phyloP scores from a whole-genome alignment of 352 stramenopile genomes.

The Globisporangium paddicum region DNA sequence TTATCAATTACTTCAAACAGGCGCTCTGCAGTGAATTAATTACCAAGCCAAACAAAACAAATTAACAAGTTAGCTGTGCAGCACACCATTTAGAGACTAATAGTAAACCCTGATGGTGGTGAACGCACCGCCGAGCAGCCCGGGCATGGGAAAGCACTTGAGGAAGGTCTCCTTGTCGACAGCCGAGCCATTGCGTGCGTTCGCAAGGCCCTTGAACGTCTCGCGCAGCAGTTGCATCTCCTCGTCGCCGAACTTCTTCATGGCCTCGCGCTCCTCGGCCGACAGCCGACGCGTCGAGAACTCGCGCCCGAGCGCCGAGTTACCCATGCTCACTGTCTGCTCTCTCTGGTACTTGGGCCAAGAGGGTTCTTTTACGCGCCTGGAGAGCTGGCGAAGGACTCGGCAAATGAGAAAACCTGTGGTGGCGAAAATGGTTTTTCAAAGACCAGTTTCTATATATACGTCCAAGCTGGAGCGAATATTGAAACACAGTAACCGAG shows the following conservation, averaged over 20 bases:
- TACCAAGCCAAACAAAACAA: not conserved
- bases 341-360: not conserved
- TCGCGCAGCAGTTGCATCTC: slow-evolving; percentile 75
- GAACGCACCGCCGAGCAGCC: slow-evolving; percentile 77
- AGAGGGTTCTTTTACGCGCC: not conserved
- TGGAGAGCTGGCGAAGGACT: not conserved
- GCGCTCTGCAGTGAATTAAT: slow-evolving; percentile 39
- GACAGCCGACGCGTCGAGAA: slow-evolving; percentile 46
- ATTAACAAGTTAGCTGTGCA: too few relatives aligned
- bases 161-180: slow-evolving; percentile 94
- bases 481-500: not conserved
- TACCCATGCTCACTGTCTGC: slow-evolving; percentile 36
- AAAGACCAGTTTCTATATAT: not conserved
- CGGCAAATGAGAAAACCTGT: not conserved
- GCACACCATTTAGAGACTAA: too few relatives aligned
- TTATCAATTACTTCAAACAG: slow-evolving; percentile 92
- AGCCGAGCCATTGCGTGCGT: slow-evolving; percentile 47
- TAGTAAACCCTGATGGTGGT: too few relatives aligned
- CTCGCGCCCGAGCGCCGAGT: slow-evolving; percentile 50
- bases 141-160: slow-evolving; percentile 90
- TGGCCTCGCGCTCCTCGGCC: slow-evolving; percentile 51
- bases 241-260: slow-evolving; percentile 75
- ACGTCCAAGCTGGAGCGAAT: not conserved
- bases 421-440: slow-evolving; percentile 1
- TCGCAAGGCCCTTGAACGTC: slow-evolving; percentile 74